These are phyloP conservation scores for Penicillium concentricum DNA, from an alignment of 2,329 filamentous ascomycete species.

Conservation along the genomic window DNA sequence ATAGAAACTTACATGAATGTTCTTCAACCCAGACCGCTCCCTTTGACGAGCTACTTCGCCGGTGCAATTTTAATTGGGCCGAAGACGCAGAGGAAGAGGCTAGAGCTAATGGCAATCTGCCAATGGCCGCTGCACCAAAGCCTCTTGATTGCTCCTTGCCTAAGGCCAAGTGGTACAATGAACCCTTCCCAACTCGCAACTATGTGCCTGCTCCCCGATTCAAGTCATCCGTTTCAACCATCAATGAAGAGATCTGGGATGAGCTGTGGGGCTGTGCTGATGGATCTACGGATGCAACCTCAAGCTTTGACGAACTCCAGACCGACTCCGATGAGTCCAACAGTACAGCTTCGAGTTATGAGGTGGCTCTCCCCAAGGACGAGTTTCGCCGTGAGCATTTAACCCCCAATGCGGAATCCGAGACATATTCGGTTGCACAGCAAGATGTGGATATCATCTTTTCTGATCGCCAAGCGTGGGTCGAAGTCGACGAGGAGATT, in stretches of 20 bases:
- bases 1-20: neutral
- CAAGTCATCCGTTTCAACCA: neutral
- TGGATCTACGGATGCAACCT: neutral
- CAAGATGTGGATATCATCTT: neutral
- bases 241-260: neutral
- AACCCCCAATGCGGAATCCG: neutral
- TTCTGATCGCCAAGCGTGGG: neutral
- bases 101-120: too few species aligned
- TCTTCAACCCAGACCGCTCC: neutral
- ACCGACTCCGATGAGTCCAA: neutral
- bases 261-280: neutral
- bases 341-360: too few species aligned
- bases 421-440: neutral
- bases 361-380: neutral
- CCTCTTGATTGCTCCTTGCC: neutral
- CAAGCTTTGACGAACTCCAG: neutral
- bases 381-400: neutral
- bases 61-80: slow-evolving; percentile 7
- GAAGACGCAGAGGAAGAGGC: slow-evolving; percentile 8
- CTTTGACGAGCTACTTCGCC: neutral
- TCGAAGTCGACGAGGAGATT: neutral
- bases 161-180: neutral
- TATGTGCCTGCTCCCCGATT: neutral
- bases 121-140: neutral
- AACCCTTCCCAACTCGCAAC: neutral